Conservation (phyloP, 139 green algal species). For the Nannochloris sp. region DNA sequence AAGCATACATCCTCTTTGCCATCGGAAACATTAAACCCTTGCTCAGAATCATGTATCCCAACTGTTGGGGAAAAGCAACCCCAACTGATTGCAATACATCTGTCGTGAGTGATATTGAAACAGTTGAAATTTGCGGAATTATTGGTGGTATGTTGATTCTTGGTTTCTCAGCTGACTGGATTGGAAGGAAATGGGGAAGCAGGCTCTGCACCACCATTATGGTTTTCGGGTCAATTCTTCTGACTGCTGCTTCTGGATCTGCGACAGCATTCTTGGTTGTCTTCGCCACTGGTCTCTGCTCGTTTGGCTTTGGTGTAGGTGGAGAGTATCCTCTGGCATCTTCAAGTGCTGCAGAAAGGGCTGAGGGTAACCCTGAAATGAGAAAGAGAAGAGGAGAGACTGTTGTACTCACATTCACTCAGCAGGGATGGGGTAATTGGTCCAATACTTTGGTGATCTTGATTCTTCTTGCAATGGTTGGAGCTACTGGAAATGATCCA, state of each 20-base stretch:
- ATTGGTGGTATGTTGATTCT: conserved; percentile 39
- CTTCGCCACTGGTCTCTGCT: conserved; percentile 36
- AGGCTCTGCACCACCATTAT: conserved; percentile 49
- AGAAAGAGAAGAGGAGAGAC: conserved; percentile 27
- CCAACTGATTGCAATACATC: conserved; percentile 2
- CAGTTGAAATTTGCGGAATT: conserved; percentile 38
- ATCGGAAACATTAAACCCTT: conserved; percentile 35
- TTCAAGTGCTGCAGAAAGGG: conserved; percentile 60
- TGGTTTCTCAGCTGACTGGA: conserved; percentile 41
- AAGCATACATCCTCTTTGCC: conserved; percentile 43
- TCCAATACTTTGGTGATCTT: conserved; percentile 17
- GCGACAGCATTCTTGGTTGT: conserved; percentile 30
- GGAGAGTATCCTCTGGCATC: conserved; percentile 67
- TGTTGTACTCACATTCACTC: conserved; percentile 20
- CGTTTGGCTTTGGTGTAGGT: conserved; percentile 44
- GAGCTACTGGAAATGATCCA: conserved; percentile 5
- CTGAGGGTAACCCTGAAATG: conserved; percentile 39
- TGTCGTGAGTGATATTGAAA: neutral
- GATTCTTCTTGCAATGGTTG: conserved; percentile 8
- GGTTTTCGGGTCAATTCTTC: conserved; percentile 47
- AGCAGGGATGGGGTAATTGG: conserved; percentile 25
- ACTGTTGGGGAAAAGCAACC: conserved; percentile 1
- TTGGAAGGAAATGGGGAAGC: conserved; percentile 57
- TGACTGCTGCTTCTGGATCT: conserved; percentile 23
- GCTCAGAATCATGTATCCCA: conserved; percentile 6